Base-by-base conservation (phyloP, 768 basidiomycete genomes). In the Podaxis sp. region DNA sequence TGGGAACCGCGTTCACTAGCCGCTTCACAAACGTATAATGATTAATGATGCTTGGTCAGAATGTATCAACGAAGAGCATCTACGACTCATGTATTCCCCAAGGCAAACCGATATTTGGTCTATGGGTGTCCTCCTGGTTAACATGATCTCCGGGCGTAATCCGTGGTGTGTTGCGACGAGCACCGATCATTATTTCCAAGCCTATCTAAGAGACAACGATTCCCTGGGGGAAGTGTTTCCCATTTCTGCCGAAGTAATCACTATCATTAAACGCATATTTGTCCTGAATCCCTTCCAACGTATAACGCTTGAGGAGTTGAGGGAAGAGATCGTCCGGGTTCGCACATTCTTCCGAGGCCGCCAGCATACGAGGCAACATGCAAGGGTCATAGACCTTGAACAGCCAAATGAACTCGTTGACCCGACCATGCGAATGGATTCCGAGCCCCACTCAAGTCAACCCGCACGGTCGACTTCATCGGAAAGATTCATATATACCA, bases 101-200 rank as follows among this genome's bases (percentile, higher is more conserved):
- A 76, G 79, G 11, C 77, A 83, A 59, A 88, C 83, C 79, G 89
- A 91, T 66, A 80, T 90, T 63, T 91, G 90, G 90, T 80, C 89
- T 7, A 73, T 91, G 24, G 90, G 89, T 20, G 82, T 96, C 65
- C 90, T 96, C 65, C 82, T 96, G 59, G 81, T 89, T 66, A 95
- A 93, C 73, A 84, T 96, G 76, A 85, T 90, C 52, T 87, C 87
- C 59, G 87, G 88, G 17, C 83, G 89, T 26, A 88, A 87, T 66
- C 90, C 91, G 11, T 95, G 93, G 94, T 79, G 82, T 57, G 82
- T 84, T 67, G 91, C 92, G 3, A 84, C 79, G 66, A 79, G 78
- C 64, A 80, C 75, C 30, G 91, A 95, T 75, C 82, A 84, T 55
- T 87, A 84, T 62, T 95, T 89, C 77, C 70, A 77, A 8, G 82